These are phyloP conservation scores for Boletus vinaceobasis DNA, from an alignment of 768 basidiomycete genomes.

Conservation along the genomic window DNA sequence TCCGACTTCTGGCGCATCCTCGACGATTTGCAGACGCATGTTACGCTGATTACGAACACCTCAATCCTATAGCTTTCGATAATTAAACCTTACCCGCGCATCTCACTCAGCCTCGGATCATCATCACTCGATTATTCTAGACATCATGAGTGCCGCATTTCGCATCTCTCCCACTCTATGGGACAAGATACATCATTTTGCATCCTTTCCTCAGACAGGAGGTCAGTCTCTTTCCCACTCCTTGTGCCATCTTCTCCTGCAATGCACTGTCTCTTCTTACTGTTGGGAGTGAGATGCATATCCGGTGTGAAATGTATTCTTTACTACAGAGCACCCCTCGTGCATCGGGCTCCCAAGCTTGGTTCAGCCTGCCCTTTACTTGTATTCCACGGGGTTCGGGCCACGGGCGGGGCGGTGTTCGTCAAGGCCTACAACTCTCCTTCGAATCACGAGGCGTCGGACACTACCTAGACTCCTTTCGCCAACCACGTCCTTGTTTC, in stretches of 20 bases:
- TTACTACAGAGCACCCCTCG: not conserved
- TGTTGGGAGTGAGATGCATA: not conserved
- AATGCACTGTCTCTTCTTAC: too few species aligned
- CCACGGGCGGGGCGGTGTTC: not conserved
- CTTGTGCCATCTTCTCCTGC: not conserved
- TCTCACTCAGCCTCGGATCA: not conserved
- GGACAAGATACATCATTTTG: slow-evolving; percentile 90
- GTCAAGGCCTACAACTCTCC: not conserved
- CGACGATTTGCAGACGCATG: slow-evolving; percentile 5
- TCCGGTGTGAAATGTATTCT: not conserved
- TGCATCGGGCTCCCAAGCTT: not conserved
- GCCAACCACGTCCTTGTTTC: not conserved
- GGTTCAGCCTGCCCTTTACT: not conserved
- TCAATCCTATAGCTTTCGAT: not conserved
- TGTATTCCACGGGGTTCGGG: not conserved
- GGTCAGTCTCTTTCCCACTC: slow-evolving; percentile 43
- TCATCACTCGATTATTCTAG: not conserved
- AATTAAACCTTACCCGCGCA: not conserved
- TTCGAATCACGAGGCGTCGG: not conserved
- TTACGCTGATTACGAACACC: not conserved
- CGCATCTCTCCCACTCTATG: slow-evolving; percentile 76
- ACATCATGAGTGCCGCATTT: slow-evolving; percentile 46
- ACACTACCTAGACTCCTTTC: too few species aligned
- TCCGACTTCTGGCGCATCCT: not conserved
- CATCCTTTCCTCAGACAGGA: slow-evolving; percentile 90